These are phyloP conservation scores for Eucalyptus erythrocorys DNA, from an alignment of 345 rosid genomes.

Conservation along the genomic window DNA sequence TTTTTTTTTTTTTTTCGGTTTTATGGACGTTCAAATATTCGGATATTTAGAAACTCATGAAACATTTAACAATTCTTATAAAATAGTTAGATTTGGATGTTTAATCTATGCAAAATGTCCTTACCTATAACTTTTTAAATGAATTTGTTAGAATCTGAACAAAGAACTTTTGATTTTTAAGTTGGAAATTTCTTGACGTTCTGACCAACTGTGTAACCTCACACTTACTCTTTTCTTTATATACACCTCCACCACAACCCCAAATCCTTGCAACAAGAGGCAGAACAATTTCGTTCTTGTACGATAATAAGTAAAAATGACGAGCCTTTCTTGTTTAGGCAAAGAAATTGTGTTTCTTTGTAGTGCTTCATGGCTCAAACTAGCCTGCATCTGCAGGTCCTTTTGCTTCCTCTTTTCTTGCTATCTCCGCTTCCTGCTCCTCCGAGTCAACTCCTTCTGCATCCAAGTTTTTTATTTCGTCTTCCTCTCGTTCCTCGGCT, in stretches of 20 bases:
- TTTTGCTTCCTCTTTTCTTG: background rate
- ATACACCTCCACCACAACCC: background rate
- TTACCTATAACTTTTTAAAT: background rate
- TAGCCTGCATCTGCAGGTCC: background rate
- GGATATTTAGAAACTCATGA: background rate
- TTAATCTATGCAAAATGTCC: no score
- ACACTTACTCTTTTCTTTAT: background rate
- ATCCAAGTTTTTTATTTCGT: constrained; percentile 27
- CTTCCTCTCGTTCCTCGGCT: constrained; percentile 17
- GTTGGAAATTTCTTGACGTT: background rate
- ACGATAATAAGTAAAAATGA: background rate
- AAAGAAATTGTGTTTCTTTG: background rate
- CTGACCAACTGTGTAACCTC: background rate
- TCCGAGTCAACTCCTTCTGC: constrained; percentile 12
- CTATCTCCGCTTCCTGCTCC: background rate
- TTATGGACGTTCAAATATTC: background rate
- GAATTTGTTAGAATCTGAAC: background rate
- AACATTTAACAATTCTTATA: no score
- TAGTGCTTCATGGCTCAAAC: background rate
- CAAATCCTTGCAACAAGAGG: background rate
- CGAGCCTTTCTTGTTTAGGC: background rate
- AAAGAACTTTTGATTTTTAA: no score
- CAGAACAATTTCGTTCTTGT: background rate
- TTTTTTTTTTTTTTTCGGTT: no score
- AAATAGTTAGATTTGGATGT: background rate